Evolutionary conservation across 1,139 yeast genomes (phyloP), one percentile per base, ranked within the genome.

Genomic region (Saccharomyces hybrid): DNA sequence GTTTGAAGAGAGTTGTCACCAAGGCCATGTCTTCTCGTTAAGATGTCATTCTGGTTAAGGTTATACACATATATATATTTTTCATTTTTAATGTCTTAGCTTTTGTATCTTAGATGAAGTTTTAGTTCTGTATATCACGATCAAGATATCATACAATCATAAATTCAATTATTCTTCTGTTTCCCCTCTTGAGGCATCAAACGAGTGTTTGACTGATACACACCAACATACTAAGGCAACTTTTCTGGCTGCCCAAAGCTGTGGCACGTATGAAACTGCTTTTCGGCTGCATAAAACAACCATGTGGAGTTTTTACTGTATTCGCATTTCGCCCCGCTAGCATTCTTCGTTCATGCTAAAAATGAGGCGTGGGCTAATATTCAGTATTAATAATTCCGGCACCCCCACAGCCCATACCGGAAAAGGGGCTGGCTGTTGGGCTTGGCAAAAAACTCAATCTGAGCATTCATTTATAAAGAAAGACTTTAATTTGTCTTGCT

Each of bases 1-100:
- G 91, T 77, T 88, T 93, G 77, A 93, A 93, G 90, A 88, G 99
- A 81, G 96, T 95, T 75, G 97, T 90, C 76, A 91, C 97, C 83
- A 93, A 90, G 84, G 98, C 98, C 77, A 88, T 90, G 90, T 87
- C 96, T 71, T 84, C 97, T 78, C 97, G 97, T 85, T 90, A 88
- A 85, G 77, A 57, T 53, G 54, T 52, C 53, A 42, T 23, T 42
- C 26, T 50, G 51, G 56, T 53, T 56, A 53, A 56, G 58, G 55
- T 56, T 54, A 48, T 52, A 47, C 14, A 20, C 13, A 13, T 31
- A 31, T 38, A 38, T 38, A 14, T 46, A 28, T 46, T 46, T 50
- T n/a, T 31, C 23, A 46, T 26, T 23, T 34, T 28, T 20, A 20
- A 34, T 20, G 20, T n/a, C 41, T 51, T 55, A 50, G 28, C 31